Evolutionary conservation across 805 yeast species (phyloP).

Genomic region (Danielia reshetovae): DNA sequence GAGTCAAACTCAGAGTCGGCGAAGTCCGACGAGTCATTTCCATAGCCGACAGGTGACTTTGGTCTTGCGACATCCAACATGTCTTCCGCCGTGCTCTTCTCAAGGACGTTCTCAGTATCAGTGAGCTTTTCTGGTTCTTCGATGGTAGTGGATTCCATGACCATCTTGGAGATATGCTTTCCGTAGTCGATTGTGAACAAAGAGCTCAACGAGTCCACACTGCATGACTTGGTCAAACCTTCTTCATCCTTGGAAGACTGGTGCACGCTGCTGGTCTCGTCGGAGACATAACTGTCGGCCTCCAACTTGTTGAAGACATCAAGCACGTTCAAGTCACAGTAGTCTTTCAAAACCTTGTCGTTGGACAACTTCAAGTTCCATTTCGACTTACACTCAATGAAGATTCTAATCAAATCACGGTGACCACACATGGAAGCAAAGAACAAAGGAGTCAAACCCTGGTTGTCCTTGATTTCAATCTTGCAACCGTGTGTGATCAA

Average conservation of each 20-base stretch:
- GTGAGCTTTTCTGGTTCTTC: too few relatives aligned
- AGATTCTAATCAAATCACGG: slow-evolving; percentile 56
- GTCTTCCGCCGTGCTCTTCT: too few relatives aligned
- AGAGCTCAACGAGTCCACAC: slow-evolving; percentile 39
- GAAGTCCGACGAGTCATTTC: slow-evolving; percentile 21
- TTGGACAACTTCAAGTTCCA: slow-evolving; percentile 47
- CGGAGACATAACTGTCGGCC: slow-evolving; percentile 7
- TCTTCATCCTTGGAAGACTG: slow-evolving; percentile 15
- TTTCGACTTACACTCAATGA: slow-evolving; percentile 64
- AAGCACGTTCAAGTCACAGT: slow-evolving; percentile 42
- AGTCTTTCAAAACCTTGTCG: slow-evolving; percentile 41
- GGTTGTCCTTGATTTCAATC: slow-evolving; percentile 68
- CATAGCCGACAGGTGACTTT: slow-evolving; percentile 1
- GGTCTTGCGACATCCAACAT: too few relatives aligned
- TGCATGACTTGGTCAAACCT: slow-evolving; percentile 25
- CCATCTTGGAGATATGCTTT: slow-evolving; percentile 40
- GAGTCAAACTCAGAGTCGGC: slow-evolving; percentile 36
- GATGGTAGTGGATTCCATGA: slow-evolving; percentile 14
- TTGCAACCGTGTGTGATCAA: slow-evolving; percentile 66
- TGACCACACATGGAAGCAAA: slow-evolving; percentile 78
- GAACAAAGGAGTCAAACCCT: slow-evolving; percentile 85
- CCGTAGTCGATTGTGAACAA: slow-evolving; percentile 37
- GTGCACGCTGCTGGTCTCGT: slow-evolving; percentile 6
- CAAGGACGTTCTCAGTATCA: too few relatives aligned
- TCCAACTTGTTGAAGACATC: slow-evolving; percentile 34